Evolutionary conservation across 2,329 filamentous ascomycete genomes (phyloP), one percentile per base, ranked within the genome.

Genomic region (Macrophomina phaseolina): DNA sequence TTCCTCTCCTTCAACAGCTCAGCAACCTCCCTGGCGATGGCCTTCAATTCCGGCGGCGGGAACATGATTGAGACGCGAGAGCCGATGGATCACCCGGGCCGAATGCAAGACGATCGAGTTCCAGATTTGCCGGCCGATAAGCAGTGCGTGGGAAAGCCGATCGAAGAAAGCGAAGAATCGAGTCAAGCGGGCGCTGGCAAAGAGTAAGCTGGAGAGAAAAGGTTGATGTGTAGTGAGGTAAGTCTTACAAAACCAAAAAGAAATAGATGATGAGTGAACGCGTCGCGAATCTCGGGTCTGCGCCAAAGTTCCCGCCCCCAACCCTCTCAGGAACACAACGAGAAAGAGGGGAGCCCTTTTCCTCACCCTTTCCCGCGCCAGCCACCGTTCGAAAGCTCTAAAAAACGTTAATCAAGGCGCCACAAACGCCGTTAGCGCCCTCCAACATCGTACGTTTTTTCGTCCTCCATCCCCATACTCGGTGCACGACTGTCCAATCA

Each of bases 1-100:
- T 83, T 81, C 65, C 82, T 82, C 51, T 84, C 79, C 70, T 84
- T 85, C 46, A 90, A 81, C 46, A 88, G 80, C 2, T 76, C 73
- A 3, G 83, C 81, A 32, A 89, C 81, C 76, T 87, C 83, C 38
- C 75, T 70, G 11, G 83, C 78, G 38, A 86, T 76, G 5, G 76
- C 72, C 14, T 75, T 78, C 61, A 87, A 32, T 28, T 64, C 61
- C 7, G 49, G 61, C 16, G 61, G 46, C 46, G 49, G 49, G 28
- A 64, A 64, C 61, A 62, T 62, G 56, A 23, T 12, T 60, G 40
- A 14, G 8, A n/a, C 4, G 16, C 14, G 28, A 9, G 18, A 34
- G 32, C 9, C 16, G 7, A 18, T n/a, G 18, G 32, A 55, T 28
- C 12, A 23, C 11, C 5, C 55, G 38, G 55, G 55, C 55, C 55